Percentiles rank a stretch among this genome's conserved stretches.
Evolutionary conservation across 805 yeast genomes (phyloP).

Genomic region (Candida argentea): DNA sequence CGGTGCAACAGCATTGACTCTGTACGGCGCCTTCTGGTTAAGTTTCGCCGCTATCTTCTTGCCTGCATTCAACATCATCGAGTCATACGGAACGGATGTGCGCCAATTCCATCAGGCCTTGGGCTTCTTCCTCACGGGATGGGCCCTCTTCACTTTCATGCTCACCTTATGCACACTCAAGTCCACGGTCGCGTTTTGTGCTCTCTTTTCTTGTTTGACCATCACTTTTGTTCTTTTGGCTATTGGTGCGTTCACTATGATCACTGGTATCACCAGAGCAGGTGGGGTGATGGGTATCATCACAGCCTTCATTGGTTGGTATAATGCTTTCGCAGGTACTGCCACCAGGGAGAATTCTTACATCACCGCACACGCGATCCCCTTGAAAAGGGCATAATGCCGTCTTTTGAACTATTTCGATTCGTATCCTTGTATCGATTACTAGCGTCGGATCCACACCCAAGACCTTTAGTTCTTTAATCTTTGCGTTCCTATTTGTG

Average conservation of each 20-base stretch:
- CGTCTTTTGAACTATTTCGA: conserved; percentile 1
- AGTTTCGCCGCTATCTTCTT: conserved; percentile 51
- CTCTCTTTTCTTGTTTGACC: conserved; percentile 20
- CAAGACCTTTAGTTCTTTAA: conserved; percentile 1
- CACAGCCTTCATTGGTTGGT: conserved; percentile 28
- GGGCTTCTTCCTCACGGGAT: conserved; percentile 27
- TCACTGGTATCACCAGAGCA: conserved; percentile 19
- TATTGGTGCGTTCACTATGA: conserved; percentile 22
- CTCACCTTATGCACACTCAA: conserved; percentile 24
- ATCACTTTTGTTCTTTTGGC: conserved; percentile 27
- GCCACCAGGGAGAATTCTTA: conserved; percentile 27
- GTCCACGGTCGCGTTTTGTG: conserved; percentile 27
- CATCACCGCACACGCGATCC: conserved; percentile 19
- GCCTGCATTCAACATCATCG: conserved; percentile 48
- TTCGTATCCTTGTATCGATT: conserved; percentile 1
- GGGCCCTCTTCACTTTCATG: conserved; percentile 33
- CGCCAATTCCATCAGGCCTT: conserved; percentile 21
- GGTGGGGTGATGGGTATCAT: conserved; percentile 36
- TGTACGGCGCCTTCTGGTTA: conserved; percentile 65
- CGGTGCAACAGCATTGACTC: conserved; percentile 53
- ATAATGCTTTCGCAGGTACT: conserved; percentile 31
- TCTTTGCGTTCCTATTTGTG: conserved; percentile 2
- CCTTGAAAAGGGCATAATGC: conserved; percentile 7
- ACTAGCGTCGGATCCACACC: conserved; percentile 1
- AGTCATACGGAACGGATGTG: conserved; percentile 36